These are phyloP conservation scores for Coemansia interrupta DNA, from an alignment of 192 early-diverging fungal species.

Conservation along the genomic window DNA sequence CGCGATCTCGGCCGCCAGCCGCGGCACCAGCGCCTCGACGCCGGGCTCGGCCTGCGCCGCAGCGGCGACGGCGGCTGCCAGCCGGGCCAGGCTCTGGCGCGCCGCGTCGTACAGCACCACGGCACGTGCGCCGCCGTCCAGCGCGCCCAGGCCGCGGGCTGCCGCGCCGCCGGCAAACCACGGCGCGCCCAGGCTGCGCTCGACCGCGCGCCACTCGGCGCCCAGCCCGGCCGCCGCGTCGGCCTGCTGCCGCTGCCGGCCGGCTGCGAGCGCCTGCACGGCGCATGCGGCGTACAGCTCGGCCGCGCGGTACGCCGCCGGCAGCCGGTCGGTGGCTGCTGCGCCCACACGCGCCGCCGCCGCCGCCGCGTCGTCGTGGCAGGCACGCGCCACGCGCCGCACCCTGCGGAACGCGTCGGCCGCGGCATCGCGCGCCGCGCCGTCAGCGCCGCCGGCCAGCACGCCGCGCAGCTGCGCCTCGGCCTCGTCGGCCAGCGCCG, in stretches of 20 bases:
- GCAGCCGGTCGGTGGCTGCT: conserved; percentile 21
- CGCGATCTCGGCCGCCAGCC: conserved; percentile 23
- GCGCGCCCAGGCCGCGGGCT: background rate
- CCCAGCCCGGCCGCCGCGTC: conserved; percentile 11
- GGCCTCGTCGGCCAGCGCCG: conserved; percentile 13
- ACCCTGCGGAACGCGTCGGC: conserved; percentile 12
- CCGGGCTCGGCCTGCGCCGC: conserved; percentile 7
- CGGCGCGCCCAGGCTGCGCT: conserved; percentile 1
- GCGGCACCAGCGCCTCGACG: conserved; percentile 10
- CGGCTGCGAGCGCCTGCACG: conserved; percentile 15
- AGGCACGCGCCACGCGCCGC: conserved; percentile 16
- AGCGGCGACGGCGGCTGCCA: conserved; percentile 11
- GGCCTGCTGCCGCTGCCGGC: conserved; percentile 14
- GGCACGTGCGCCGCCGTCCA: conserved; percentile 8
- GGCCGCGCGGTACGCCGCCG: conserved; percentile 26
- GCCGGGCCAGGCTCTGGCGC: conserved; percentile 20
- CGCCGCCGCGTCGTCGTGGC: conserved; percentile 18
- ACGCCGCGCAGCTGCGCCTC: conserved; percentile 10
- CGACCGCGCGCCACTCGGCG: background rate
- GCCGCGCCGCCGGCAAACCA: background rate
- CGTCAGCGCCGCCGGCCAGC: background rate
- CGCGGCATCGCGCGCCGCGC: background rate
- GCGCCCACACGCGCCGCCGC: conserved; percentile 29
- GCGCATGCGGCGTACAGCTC: conserved; percentile 27
- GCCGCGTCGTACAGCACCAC: conserved; percentile 33